Evolutionary conservation across 169 alveolate genomes (phyloP).

Genomic region (Theileria orientalis): DNA sequence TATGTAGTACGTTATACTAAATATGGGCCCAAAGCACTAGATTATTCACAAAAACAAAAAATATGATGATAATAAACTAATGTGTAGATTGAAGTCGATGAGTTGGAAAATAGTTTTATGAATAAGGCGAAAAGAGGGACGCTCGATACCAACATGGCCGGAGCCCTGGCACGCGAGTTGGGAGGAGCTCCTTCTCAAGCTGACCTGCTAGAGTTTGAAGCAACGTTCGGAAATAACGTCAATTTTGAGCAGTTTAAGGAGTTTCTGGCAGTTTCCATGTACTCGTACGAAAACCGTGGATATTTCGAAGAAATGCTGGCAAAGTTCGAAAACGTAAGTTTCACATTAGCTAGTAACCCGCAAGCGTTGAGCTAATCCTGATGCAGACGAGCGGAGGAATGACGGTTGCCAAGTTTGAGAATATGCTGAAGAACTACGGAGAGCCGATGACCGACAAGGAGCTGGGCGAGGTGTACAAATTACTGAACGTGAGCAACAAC

Average conservation of each 20-base stretch:
- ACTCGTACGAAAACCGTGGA: conserved; percentile 45
- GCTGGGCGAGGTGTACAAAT: conserved; percentile 39
- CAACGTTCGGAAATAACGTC: conserved; percentile 45
- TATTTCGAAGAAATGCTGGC: conserved; percentile 23
- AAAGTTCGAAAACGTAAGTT: conserved; percentile 23
- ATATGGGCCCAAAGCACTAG: no score
- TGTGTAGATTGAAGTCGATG: conserved; percentile 51
- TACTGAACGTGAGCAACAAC: neutral
- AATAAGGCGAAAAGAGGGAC: conserved; percentile 25
- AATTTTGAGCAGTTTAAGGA: conserved; percentile 55
- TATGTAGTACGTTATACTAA: no score
- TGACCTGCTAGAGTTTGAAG: conserved; percentile 51
- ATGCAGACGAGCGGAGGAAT: conserved; percentile 38
- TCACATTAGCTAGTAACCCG: neutral
- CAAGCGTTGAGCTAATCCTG: neutral
- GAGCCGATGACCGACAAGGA: conserved; percentile 65
- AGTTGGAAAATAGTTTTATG: conserved; percentile 30
- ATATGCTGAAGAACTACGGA: conserved; percentile 61
- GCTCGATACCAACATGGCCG: conserved; percentile 41
- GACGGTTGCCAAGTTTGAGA: conserved; percentile 28
- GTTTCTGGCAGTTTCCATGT: conserved; percentile 51
- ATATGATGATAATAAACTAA: neutral
- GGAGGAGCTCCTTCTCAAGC: conserved; percentile 64
- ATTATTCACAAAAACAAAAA: neutral
- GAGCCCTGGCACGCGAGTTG: conserved; percentile 43